Percentiles rank a stretch among this genome's conserved stretches.
Evolutionary conservation across 331 rosid species (phyloP).

Genomic region (Dryas integrifolia): DNA sequence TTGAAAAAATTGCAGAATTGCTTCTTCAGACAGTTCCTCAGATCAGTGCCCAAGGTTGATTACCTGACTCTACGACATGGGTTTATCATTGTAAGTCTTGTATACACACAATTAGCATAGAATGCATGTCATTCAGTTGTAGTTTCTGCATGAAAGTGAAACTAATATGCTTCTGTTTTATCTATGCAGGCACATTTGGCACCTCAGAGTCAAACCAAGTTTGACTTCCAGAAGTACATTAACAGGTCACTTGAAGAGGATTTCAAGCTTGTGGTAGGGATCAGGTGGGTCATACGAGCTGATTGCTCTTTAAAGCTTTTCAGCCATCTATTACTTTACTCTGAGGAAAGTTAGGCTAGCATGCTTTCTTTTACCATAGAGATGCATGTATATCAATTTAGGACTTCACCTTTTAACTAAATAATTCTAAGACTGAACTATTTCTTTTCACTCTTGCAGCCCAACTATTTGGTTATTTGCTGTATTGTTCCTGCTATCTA

Average conservation of each 20-base stretch:
- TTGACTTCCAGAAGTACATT: constrained; percentile 34
- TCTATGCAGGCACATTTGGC: constrained; percentile 33
- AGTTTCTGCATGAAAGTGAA: neutral
- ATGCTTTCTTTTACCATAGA: neutral
- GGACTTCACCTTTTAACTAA: neutral
- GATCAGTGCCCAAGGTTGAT: constrained; percentile 35
- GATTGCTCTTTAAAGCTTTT: neutral
- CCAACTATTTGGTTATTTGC: constrained; percentile 32
- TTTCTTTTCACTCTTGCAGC: constrained; percentile 16
- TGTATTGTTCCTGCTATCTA: constrained; percentile 25
- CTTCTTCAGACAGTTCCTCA: constrained; percentile 35
- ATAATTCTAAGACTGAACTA: neutral
- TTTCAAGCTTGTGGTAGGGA: constrained; percentile 37
- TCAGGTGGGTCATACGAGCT: constrained; percentile 21
- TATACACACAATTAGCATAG: neutral
- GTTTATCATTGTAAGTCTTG: constrained; percentile 24
- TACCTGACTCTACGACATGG: constrained; percentile 35
- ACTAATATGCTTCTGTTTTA: neutral
- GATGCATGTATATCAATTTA: neutral
- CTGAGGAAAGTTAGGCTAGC: neutral
- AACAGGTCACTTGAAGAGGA: constrained; percentile 37
- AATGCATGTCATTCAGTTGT: neutral
- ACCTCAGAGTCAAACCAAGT: constrained; percentile 27
- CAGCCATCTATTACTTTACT: neutral
- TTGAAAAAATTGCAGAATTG: constrained; percentile 21